Base-by-base conservation (phyloP, 1,139 yeast genomes). In the Yamadazyma oceani region DNA sequence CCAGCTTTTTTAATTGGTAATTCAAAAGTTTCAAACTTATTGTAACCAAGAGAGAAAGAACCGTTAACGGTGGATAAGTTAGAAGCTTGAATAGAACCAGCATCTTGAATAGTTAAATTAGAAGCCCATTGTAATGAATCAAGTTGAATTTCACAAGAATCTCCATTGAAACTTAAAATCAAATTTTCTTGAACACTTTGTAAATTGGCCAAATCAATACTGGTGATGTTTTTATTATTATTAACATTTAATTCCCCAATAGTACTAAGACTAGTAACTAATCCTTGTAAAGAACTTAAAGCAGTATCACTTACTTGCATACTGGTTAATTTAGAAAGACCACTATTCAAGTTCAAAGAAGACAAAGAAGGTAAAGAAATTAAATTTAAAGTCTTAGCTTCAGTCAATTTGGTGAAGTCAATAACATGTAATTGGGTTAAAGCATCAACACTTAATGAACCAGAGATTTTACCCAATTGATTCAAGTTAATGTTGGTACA, bases 61-160 rank as follows among this genome's bases (percentile, higher is more conserved):
- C 75, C 75, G 52, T 70, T 70, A 42, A 70, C 72, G 25, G 61
- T 42, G 36, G 69, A 54, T 57, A 71, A 66, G 54, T 61, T 60
- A 23, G 53, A 36, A 38, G 64, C 66, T 27, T 59, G 50, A 24
- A 70, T 47, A 15, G 53, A 51, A 22, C 57, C 52, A 33, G 64
- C 69, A 49, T 70, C 75, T 54, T 70, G 75, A 39, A 71, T 51
- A 40, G 75, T 69, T 49, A 71, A 58, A 58, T 70, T 69, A 34
- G 73, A 60, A 28, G 75, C 73, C 69, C 70, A 66, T 31, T 49
- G 38, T 55, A 71, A 66, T 38, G 53, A 42, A 45, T 69, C 67
- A 50, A 71, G 57, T 31, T 50, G 56, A 43, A 71, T 61, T 27
- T 60, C 57, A 52, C 73, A 67, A 31, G 65, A 54, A 54, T 70